Conservation (phyloP, 2,329 filamentous ascomycete species). For the Apiospora marii region DNA sequence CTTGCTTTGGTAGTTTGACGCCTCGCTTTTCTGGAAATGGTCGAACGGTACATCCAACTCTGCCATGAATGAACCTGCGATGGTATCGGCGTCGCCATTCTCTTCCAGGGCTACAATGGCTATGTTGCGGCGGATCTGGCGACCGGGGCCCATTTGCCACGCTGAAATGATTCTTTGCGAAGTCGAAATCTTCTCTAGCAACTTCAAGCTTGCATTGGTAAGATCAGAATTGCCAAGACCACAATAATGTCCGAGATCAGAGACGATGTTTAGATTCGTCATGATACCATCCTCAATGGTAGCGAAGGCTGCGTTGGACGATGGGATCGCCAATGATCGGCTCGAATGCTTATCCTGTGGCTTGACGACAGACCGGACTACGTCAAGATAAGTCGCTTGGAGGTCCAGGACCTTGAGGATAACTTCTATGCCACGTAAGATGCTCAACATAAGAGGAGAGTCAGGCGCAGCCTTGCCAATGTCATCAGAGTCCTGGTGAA, state of each 20-base stretch:
- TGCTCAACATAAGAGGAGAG: constrained; percentile 81
- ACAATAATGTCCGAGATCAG: constrained; percentile 86
- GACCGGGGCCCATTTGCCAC: constrained; percentile 67
- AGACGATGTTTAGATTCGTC: constrained; percentile 79
- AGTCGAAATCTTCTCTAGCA: constrained; percentile 86
- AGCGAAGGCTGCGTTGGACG: constrained; percentile 75
- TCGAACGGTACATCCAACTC: constrained; percentile 77
- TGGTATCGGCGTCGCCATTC: constrained; percentile 80
- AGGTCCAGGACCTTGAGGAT: constrained; percentile 84
- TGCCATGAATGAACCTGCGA: constrained; percentile 74
- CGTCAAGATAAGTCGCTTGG: constrained; percentile 89
- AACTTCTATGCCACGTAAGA: constrained; percentile 83
- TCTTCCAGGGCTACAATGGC: constrained; percentile 88
- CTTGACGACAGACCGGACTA: constrained; percentile 82
- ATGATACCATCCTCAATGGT: constrained; percentile 93
- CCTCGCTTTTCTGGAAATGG: constrained; percentile 71
- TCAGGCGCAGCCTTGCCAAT: constrained; percentile 77
- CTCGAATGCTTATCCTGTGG: constrained; percentile 59
- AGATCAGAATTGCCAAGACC: constrained; percentile 83
- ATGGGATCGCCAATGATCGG: constrained; percentile 40
- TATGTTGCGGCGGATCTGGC: constrained; percentile 76
- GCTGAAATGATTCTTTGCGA: constrained; percentile 81
- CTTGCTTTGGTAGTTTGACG: constrained; percentile 82
- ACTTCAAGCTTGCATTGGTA: constrained; percentile 79
- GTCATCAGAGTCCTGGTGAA: constrained; percentile 78